Evolutionary conservation across 148 eudicot species (phyloP), one percentile per base, ranked within the genome.

Genomic region (Selenicereus undatus): DNA sequence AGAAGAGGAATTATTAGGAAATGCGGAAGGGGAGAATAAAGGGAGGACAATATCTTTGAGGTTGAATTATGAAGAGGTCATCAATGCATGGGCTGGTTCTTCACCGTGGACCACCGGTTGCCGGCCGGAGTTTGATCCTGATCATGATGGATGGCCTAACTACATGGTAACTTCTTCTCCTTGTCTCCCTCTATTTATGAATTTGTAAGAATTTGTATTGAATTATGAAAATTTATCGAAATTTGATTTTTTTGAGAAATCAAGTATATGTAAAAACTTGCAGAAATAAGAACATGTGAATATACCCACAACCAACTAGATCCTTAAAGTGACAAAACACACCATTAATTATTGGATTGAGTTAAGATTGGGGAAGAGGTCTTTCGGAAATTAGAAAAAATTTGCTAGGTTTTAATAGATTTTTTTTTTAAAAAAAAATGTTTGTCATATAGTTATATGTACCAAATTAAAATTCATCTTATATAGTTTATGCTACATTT

Each of bases 71-170:
- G 82, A 80, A 1, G 82, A 74, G 13, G 73, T 80, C 64, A 80
- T 74, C 0, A 74, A 29, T 62, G 73, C 82, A 74, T 80, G 82
- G 82, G 45, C 56, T 80, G 76, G 82, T 48, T 21, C 71, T 43
- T 80, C 78, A 5, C 82, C 82, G 2, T 80, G 82, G 82, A 80
- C 78, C 26, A 80, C 73, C 64, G 82, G 82, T 45, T n/a, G 32
- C 32, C 82, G 78, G 50, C 82, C 86, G 16, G 92, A 90, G 74
- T 91, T 90, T 43, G 87, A 88, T 65, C 86, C 85, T 11, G 90
- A 91, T 72, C 92, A 86, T 13, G 89, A 90, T 77, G 84, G 81
- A 36, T 87, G 88, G 90, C 85, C 86, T n/a, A 84, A 87, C 70
- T 81, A 83, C 88, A 75, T 81, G 91, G 90, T 86, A 84, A 70